These are phyloP conservation scores for Aurantiochytrium sp. DNA, from an alignment of 108 stramenopile genomes.

Conservation along the genomic window DNA sequence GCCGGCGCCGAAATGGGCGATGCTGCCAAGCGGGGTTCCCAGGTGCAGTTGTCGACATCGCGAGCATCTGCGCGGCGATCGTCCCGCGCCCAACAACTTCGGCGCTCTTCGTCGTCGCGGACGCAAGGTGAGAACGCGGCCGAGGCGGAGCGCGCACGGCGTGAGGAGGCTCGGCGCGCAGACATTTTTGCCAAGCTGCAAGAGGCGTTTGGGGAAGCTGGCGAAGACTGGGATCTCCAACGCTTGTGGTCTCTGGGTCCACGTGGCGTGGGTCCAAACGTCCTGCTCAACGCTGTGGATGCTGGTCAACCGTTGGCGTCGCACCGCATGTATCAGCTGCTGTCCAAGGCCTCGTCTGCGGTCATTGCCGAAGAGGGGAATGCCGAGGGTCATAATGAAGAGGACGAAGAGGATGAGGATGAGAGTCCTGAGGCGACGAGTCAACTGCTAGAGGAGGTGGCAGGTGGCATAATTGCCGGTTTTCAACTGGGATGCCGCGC, in stretches of 20 bases:
- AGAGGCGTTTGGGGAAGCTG: neutral
- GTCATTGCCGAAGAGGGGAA: neutral
- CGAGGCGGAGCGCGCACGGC: neutral
- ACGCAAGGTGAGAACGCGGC: neutral
- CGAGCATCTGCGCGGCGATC: neutral
- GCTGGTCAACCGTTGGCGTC: neutral
- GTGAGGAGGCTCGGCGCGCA: neutral
- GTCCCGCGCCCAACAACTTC: neutral
- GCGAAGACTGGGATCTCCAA: neutral
- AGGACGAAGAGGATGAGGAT: neutral
- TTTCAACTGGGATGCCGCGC: conserved; percentile 22
- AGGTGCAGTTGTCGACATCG: neutral
- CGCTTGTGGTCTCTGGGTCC: neutral
- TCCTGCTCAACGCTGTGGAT: neutral
- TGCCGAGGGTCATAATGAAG: neutral
- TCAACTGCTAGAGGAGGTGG: neutral
- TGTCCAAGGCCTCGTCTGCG: neutral
- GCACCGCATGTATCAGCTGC: neutral
- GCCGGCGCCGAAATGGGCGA: neutral
- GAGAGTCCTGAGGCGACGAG: neutral
- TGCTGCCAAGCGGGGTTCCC: neutral
- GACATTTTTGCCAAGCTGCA: neutral
- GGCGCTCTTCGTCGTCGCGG: neutral
- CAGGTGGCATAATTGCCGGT: neutral
- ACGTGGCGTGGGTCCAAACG: conserved; percentile 8